Evolutionary conservation across 2,329 filamentous ascomycete genomes (phyloP), one percentile per base, ranked within the genome.

Genomic region (Penicillium sp.): DNA sequence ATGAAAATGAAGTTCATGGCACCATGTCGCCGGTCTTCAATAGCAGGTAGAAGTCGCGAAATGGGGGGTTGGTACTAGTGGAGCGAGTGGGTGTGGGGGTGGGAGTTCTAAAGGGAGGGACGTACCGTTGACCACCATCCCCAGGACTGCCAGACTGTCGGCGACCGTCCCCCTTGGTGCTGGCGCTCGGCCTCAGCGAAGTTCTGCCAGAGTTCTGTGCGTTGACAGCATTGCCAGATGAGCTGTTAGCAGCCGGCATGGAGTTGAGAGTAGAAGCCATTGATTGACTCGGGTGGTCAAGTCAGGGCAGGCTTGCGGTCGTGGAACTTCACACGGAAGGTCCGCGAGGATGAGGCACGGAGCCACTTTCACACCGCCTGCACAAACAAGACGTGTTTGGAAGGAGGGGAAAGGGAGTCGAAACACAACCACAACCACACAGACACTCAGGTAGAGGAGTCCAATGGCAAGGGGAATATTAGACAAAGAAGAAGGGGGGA

Each of bases 61-160:
- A 42, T 42, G 19, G 19, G 35, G 35, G 21, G 8, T 14, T 54
- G 54, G 51, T 47, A 27, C 49, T 31, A 54, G 43, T 26, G 29
- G 50, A 29, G 13, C 49, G 42, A n/a, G 29, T 25, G 53, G 48
- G 43, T 43, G 47, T 53, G 14, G 53, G 43, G 23, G 39, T 47
- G 55, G 43, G 61, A 53, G 44, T 42, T 33, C 11, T 19, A 50
- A 56, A 39, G 53, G 51, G 46, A 50, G 55, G 48, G 51, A 75
- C 81, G 74, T 79, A 85, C 83, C 81, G 82, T 70, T 82, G 79
- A 65, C 73, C 77, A 61, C 74, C 78, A 68, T 85, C 82, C 46
- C 80, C 76, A 60, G 83, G 83, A 70, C 81, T 85, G 57, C 75
- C 80, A 63, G 81, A 76, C 68, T 83, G 83, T 73, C 83, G 83